Percentiles rank a stretch among this genome's conserved stretches.
Conservation (phyloP, 2,329 filamentous ascomycete species). For the Claviceps arundinis region DNA sequence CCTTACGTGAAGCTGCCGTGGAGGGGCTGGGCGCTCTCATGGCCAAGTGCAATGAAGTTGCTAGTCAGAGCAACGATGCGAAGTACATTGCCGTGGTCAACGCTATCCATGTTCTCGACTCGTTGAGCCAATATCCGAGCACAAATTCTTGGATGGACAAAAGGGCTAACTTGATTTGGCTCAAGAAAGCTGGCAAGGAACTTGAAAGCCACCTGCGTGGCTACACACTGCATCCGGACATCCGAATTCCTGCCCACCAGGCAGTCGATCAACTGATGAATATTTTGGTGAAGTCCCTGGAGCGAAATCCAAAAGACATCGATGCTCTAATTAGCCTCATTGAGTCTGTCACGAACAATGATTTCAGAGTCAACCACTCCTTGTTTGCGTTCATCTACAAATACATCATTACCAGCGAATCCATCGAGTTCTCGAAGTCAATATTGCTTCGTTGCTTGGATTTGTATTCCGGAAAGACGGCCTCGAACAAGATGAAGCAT, state of each 20-base stretch:
- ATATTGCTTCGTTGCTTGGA: conserved; percentile 79
- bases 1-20: conserved; percentile 61
- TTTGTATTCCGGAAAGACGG: conserved; percentile 64
- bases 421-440: conserved; percentile 72
- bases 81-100: conserved; percentile 63
- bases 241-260: conserved; percentile 79
- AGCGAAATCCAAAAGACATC: conserved; percentile 59
- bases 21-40: conserved; percentile 62
- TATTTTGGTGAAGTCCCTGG: conserved; percentile 70
- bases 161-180: conserved; percentile 45
- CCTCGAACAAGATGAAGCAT: conserved; percentile 80
- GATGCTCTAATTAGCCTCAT: conserved; percentile 78
- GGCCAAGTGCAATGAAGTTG: conserved; percentile 48
- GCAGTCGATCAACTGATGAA: conserved; percentile 77
- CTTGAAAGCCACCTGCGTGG: conserved; percentile 61
- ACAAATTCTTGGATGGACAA: conserved; percentile 60
- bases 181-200: conserved; percentile 58
- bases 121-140: conserved; percentile 54
- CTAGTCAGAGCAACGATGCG: conserved; percentile 55
- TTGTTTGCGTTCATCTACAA: conserved; percentile 76
- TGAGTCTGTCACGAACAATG: conserved; percentile 69
- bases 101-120: conserved; percentile 71
- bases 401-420: conserved; percentile 70
- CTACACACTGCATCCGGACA: conserved; percentile 54
- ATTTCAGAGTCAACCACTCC: conserved; percentile 63